phyloP scores from a whole-genome alignment of 495 filamentous ascomycete species.

The Hyaloscypha hepaticicola region DNA sequence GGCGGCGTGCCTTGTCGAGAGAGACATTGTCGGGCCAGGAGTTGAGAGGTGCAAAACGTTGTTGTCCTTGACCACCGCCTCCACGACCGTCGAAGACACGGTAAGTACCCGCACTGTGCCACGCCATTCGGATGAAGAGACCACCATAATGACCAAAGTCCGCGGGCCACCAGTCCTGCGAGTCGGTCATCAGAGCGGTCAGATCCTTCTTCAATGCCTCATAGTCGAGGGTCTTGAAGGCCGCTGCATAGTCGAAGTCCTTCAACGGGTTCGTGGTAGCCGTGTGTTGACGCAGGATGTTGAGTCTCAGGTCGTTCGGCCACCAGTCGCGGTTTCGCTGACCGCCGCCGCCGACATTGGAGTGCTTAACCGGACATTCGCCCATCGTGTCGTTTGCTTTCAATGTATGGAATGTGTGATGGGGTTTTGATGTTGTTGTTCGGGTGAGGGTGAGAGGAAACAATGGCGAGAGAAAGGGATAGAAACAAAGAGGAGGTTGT shows the following conservation, averaged over 20 bases:
- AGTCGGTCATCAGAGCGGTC: conserved; percentile 65
- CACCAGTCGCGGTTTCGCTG: conserved; percentile 68
- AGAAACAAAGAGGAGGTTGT: not conserved
- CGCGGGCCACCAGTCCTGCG: conserved; percentile 74
- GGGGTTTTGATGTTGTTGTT: not conserved
- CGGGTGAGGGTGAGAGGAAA: not conserved
- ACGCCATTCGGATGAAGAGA: conserved; percentile 74
- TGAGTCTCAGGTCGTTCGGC: conserved; percentile 61
- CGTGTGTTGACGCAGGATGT: conserved; percentile 71
- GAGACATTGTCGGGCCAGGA: conserved; percentile 77
- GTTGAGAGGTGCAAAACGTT: conserved; percentile 75
- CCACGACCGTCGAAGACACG: conserved; percentile 70
- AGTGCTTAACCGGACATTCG: conserved; percentile 51
- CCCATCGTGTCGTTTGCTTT: conserved; percentile 19
- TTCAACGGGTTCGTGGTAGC: conserved; percentile 57
- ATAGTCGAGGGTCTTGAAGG: conserved; percentile 71
- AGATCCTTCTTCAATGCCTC: conserved; percentile 70
- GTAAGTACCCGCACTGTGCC: conserved; percentile 75
- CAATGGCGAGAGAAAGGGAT: not conserved
- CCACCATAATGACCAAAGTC: conserved; percentile 78
- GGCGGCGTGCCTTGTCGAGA: conserved; percentile 74
- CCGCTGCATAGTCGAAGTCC: conserved; percentile 66
- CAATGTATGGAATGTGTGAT: not conserved
- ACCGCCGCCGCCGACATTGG: conserved; percentile 60
- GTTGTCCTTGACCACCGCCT: conserved; percentile 67